phyloP scores from a whole-genome alignment of 768 basidiomycete species.

The Polyporus arcularius region DNA sequence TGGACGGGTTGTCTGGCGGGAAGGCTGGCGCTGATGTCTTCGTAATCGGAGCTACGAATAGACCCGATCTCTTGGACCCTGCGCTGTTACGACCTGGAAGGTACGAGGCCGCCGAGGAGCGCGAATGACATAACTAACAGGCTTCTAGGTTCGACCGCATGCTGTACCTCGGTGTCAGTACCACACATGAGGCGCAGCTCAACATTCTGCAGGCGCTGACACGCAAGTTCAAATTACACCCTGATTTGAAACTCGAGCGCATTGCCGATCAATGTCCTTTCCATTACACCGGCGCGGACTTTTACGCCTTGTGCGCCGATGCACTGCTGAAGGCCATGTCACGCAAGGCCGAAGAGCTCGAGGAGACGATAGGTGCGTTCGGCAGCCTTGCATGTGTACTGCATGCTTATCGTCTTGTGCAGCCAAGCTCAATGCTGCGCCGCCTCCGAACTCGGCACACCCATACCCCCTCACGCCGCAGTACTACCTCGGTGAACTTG shows the following conservation, averaged over 20 bases:
- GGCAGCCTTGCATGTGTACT: background rate
- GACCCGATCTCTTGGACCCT: constrained; percentile 89
- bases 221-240: constrained; percentile 83
- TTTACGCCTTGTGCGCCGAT: constrained; percentile 96
- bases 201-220: constrained; percentile 90
- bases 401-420: background rate
- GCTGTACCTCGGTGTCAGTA: constrained; percentile 93
- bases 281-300: constrained; percentile 96
- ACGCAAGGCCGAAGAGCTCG: constrained; percentile 78
- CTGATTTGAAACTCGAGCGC: constrained; percentile 57
- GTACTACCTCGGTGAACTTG: constrained; percentile 87
- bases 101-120: constrained; percentile 38
- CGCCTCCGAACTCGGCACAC: constrained; percentile 42
- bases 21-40: constrained; percentile 73
- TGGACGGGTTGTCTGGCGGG: constrained; percentile 84
- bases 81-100: constrained; percentile 88
- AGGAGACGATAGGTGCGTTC: constrained; percentile 65
- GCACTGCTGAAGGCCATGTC: constrained; percentile 96
- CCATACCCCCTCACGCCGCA: constrained; percentile 81
- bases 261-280: constrained; percentile 82
- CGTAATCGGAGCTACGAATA: constrained; percentile 94
- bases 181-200: constrained; percentile 80
- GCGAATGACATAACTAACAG: background rate
- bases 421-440: constrained; percentile 46
- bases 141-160: constrained; percentile 85